phyloP scores from a whole-genome alignment of 2,329 filamentous ascomycete genomes.

The Cladosporium velox region DNA sequence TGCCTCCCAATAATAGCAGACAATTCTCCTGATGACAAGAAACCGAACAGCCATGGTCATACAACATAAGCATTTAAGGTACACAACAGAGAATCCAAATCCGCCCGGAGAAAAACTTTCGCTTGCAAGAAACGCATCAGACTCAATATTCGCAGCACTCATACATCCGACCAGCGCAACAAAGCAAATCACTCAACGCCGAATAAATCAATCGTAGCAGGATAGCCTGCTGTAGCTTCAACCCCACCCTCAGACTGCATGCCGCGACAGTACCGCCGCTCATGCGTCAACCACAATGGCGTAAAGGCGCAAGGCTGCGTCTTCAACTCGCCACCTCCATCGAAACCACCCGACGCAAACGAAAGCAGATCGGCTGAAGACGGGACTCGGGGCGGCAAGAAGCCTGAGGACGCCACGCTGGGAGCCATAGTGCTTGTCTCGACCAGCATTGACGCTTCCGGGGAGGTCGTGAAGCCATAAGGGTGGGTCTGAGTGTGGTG shows the following conservation, averaged over 20 bases:
- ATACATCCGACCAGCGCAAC: not conserved
- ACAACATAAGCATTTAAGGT: not conserved
- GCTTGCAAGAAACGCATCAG: not conserved
- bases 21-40: not conserved
- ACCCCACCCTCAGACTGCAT: not conserved
- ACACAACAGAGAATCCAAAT: not conserved
- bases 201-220: not conserved
- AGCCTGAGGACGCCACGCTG: constrained; percentile 8
- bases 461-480: not conserved
- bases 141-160: not conserved
- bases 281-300: constrained; percentile 10
- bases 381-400: not conserved
- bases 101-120: not conserved
- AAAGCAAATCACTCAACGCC: not conserved
- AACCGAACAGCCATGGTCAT: not conserved
- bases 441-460: constrained; percentile 11
- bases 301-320: constrained; percentile 11
- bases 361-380: not conserved
- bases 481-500: not conserved
- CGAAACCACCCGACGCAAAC: constrained; percentile 6
- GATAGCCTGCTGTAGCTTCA: not conserved
- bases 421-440: constrained; percentile 5
- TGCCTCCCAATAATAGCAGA: not conserved
- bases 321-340: not conserved
- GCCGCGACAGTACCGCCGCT: constrained; percentile 7